Conservation (phyloP, 805 yeast genomes). For the Saturnispora gosingensis region DNA sequence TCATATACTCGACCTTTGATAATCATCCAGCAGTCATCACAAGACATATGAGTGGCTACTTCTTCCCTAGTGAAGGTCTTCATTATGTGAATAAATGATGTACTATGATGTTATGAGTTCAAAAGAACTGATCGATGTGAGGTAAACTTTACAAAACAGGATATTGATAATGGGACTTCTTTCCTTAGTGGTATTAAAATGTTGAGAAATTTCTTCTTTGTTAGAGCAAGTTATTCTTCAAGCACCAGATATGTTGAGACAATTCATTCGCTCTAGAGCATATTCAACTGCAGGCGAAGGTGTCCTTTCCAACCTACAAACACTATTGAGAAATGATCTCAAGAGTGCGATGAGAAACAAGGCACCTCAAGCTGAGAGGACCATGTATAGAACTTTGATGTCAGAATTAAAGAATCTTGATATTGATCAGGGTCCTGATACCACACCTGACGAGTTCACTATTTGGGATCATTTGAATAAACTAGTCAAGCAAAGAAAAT, state of each 20-base stretch:
- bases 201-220: neutral
- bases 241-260: neutral
- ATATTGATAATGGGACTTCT: neutral
- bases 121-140: neutral
- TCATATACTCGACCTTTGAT: slow-evolving; percentile 62
- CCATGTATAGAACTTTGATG: slow-evolving; percentile 32
- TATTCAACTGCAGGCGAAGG: slow-evolving; percentile 18
- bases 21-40: slow-evolving; percentile 63
- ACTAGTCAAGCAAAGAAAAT: slow-evolving; percentile 33
- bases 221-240: neutral
- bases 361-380: slow-evolving; percentile 29
- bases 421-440: slow-evolving; percentile 22
- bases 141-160: neutral
- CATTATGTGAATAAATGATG: neutral
- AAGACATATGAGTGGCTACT: slow-evolving; percentile 36
- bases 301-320: slow-evolving; percentile 21
- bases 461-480: slow-evolving; percentile 28
- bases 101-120: neutral
- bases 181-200: neutral
- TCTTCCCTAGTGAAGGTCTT: slow-evolving; percentile 21
- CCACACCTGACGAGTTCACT: slow-evolving; percentile 24
- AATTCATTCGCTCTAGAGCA: slow-evolving; percentile 13
- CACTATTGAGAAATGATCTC: slow-evolving; percentile 25
- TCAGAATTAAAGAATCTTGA: slow-evolving; percentile 33
- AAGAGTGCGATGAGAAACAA: slow-evolving; percentile 27